Base-by-base conservation (phyloP, 176 grass and related monocot species). In the Olyra latifolia region DNA sequence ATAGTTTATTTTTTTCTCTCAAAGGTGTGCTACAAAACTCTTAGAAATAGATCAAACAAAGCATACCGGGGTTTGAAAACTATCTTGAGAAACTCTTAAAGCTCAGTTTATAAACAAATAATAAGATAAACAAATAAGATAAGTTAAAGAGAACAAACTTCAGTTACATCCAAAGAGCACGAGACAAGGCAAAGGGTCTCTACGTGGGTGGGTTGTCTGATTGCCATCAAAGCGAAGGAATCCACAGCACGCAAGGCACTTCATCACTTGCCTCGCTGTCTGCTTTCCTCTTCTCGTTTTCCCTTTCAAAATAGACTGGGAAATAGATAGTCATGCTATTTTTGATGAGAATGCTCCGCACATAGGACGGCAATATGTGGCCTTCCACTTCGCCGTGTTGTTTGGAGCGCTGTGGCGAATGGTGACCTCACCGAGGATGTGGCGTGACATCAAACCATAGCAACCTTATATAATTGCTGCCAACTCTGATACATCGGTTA, bases 321-420 rank as follows among this genome's bases (percentile, higher is more conserved):
- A 38, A 39, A 8, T 65, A 50, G 66, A 78, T 30, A 35, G 52
- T 48, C 47, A 16, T 27, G 38, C 54, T 56, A 10, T 62, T 84
- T 84, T 84, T 45, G 50, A 56, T 45, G 50, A 56, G 54, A 81
- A 79, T 76, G 87, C 77, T 81, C 44, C 39, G 12, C 44, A 42
- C 87, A 41, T 48, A 47, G 76, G 64, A 89, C 45, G 32, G 69
- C 87, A 84, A 5, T 54, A 53, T 30, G 43, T 35, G 23, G 9
- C 23, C 48, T 29, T 79, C 52, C 41, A 27, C 25, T 29, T n/a
- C 11, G 8, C 24, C 19, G 38, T 72, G 72, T 59, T 64, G 66
- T 69, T 24, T 23, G 10, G n/a, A 74, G 39, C 58, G 48, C 16
- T 8, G 24, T 10, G 8, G 8, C 7, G 17, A 43, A 57, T 17